Conservation (phyloP, 768 basidiomycete species). For the Pleurotus ostreatus region DNA sequence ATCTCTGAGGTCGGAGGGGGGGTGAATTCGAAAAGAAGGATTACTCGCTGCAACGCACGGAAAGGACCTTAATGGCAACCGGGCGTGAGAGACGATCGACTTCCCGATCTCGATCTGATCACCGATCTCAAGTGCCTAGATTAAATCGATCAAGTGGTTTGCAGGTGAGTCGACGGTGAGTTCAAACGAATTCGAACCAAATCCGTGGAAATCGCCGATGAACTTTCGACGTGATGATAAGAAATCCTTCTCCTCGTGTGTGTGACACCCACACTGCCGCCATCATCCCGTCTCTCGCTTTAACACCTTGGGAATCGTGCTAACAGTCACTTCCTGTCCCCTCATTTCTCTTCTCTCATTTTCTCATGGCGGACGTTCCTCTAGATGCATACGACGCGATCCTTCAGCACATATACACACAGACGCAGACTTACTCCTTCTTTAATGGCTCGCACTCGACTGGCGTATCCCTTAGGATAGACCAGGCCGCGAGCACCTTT, state of each 20-base stretch:
- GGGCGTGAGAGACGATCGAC: neutral
- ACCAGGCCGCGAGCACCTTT: conserved; percentile 41
- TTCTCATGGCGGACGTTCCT: conserved; percentile 4
- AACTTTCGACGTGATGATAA: neutral
- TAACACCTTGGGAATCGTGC: neutral
- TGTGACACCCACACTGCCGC: neutral
- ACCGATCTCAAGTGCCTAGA: neutral
- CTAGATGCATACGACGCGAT: conserved; percentile 72
- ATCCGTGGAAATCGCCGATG: too few species aligned
- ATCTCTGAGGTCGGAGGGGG: too few species aligned
- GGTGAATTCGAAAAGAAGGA: too few species aligned
- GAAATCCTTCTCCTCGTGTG: conserved; percentile 1
- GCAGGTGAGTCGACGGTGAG: too few species aligned
- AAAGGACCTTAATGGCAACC: neutral
- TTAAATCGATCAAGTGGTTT: neutral
- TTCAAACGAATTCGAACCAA: too few species aligned
- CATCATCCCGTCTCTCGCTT: neutral
- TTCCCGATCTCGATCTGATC: neutral
- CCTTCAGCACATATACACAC: conserved; percentile 70
- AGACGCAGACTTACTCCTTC: conserved; percentile 43
- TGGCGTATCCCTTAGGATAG: conserved; percentile 71
- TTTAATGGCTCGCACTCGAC: conserved; percentile 32
- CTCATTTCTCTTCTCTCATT: neutral
- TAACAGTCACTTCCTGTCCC: conserved; percentile 1
- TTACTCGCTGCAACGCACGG: neutral